A percentile compares a stretch with the other conserved stretches of the same genome.
phyloP scores from a whole-genome alignment of 1,139 yeast genomes.

The Sugiyamaella pinicola region DNA sequence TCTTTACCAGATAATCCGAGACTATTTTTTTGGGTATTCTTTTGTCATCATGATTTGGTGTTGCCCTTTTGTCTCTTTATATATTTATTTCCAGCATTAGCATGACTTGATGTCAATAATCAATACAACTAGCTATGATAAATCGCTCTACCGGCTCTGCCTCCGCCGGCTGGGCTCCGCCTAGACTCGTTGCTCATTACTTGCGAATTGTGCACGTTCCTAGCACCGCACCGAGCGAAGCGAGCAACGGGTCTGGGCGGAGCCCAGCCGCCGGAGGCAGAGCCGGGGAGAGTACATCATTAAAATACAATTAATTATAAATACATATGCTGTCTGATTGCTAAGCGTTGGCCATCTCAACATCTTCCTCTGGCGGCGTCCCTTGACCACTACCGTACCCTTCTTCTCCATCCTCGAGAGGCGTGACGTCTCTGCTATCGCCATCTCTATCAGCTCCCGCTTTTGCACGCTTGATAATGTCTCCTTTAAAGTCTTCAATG shows the following conservation, averaged over 20 bases:
- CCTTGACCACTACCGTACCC: constrained; percentile 6
- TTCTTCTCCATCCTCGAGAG: constrained; percentile 4
- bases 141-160: too few relatives aligned
- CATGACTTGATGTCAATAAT: constrained; percentile 17
- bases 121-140: background rate
- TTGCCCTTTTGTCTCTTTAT: constrained; percentile 6
- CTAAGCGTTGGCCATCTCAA: constrained; percentile 18
- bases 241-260: background rate
- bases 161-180: too few relatives aligned
- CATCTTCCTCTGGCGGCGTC: constrained; percentile 9
- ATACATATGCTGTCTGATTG: too few relatives aligned
- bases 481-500: constrained; percentile 31
- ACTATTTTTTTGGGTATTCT: constrained; percentile 4
- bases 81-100: constrained; percentile 17
- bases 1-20: constrained; percentile 1
- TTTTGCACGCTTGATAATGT: constrained; percentile 24
- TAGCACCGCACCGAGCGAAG: background rate
- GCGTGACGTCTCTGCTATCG: constrained; percentile 9
- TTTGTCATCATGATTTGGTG: background rate
- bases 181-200: too few relatives aligned
- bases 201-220: too few relatives aligned
- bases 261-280: background rate
- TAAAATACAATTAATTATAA: background rate
- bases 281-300: too few relatives aligned
- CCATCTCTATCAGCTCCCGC: constrained; percentile 17